Conservation (phyloP, 768 basidiomycete species). For the Crassisporium funariophilum region DNA sequence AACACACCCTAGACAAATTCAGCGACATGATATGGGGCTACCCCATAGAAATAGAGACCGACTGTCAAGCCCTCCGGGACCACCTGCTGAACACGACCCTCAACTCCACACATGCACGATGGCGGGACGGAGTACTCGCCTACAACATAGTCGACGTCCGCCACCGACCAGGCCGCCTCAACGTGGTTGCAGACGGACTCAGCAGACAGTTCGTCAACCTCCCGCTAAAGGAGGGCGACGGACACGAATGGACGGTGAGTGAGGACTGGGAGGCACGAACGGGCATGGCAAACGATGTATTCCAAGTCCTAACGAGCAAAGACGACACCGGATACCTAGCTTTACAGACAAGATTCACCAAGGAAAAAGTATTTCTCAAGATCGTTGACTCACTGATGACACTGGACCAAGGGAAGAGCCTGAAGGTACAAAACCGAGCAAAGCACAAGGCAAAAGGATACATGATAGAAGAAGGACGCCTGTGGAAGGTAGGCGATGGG, state of each 20-base stretch:
- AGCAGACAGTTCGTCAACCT: slow-evolving; percentile 25
- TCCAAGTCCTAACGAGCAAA: not conserved
- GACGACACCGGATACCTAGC: not conserved
- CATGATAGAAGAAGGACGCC: slow-evolving; percentile 26
- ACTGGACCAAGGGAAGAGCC: too few species aligned
- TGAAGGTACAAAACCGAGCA: slow-evolving; percentile 17
- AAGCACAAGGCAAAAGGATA: slow-evolving; percentile 26
- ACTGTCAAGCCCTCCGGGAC: too few species aligned
- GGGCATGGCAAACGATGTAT: slow-evolving; percentile 22
- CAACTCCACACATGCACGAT: too few species aligned
- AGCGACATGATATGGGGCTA: too few species aligned
- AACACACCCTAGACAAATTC: too few species aligned
- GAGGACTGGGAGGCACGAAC: slow-evolving; percentile 24
- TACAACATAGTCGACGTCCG: too few species aligned
- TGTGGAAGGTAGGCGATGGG: slow-evolving; percentile 27
- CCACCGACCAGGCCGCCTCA: too few species aligned
- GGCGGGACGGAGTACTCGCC: too few species aligned
- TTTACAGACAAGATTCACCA: slow-evolving; percentile 17
- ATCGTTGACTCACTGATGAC: slow-evolving; percentile 25
- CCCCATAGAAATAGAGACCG: too few species aligned
- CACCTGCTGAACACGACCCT: too few species aligned
- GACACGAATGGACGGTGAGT: slow-evolving; percentile 32
- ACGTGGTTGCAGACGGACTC: slow-evolving; percentile 30
- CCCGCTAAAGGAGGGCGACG: slow-evolving; percentile 19
- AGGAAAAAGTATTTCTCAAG: slow-evolving; percentile 23